Percentiles rank a stretch among this genome's conserved stretches.
phyloP scores from a whole-genome alignment of 2,329 filamentous ascomycete genomes.

The Aphanocladium album region DNA sequence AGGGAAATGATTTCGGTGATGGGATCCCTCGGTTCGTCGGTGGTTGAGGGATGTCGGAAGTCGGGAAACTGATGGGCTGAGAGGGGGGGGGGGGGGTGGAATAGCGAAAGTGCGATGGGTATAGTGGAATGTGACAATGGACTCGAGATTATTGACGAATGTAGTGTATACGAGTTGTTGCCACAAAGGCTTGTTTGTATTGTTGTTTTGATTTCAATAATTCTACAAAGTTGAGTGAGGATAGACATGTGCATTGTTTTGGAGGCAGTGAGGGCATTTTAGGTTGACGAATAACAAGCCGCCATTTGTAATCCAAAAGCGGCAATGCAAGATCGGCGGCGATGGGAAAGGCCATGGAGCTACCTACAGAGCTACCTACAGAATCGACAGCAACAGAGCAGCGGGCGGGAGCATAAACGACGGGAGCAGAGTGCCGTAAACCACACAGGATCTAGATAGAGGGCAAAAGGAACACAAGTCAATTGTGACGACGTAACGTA shows the following conservation, averaged over 20 bases:
- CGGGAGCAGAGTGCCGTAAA: no score
- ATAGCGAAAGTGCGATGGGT: neutral
- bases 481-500: neutral
- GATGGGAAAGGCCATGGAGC: neutral
- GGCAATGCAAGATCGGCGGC: neutral
- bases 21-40: slow-evolving; percentile 10
- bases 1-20: slow-evolving; percentile 3
- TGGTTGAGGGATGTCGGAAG: slow-evolving; percentile 7
- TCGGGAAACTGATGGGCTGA: neutral
- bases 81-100: neutral
- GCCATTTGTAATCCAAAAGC: slow-evolving; percentile 20
- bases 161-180: no score
- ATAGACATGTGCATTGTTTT: neutral
- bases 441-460: no score
- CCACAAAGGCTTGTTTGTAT: no score
- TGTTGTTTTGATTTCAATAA: neutral
- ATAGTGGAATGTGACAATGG: neutral
- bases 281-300: slow-evolving; percentile 3
- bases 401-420: no score
- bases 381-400: no score
- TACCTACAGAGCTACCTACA: no score
- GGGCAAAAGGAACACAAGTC: neutral
- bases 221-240: neutral
- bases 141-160: neutral
- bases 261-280: neutral